Conservation (phyloP, 345 rosid species). For the Dipteronia dyeriana region DNA sequence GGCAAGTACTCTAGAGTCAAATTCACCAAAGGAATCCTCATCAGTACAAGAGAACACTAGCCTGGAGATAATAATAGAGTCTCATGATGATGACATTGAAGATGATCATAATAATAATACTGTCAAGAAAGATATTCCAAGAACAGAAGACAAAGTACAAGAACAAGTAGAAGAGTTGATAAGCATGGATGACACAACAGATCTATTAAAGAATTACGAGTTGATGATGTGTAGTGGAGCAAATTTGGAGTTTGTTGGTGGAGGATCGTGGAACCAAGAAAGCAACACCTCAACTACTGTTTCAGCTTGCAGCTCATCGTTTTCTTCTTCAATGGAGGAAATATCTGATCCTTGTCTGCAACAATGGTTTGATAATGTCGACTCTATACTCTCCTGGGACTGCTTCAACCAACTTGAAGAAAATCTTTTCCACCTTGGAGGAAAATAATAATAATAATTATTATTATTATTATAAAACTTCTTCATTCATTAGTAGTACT, state of each 20-base stretch:
- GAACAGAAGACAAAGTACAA: slow-evolving; percentile 2
- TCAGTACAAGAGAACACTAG: slow-evolving; percentile 25
- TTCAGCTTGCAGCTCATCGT: slow-evolving; percentile 36
- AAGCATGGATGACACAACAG: slow-evolving; percentile 33
- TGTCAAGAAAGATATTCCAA: slow-evolving; percentile 11
- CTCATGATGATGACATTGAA: slow-evolving; percentile 9
- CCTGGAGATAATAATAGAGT: slow-evolving; percentile 17
- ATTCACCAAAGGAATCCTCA: slow-evolving; percentile 17
- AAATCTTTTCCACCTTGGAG: slow-evolving; percentile 37
- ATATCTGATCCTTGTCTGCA: slow-evolving; percentile 28
- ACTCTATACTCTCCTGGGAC: slow-evolving; percentile 70
- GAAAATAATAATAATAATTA: too few relatives aligned
- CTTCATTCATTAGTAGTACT: too few relatives aligned
- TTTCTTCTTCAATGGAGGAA: slow-evolving; percentile 29
- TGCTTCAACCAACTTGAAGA: slow-evolving; percentile 45
- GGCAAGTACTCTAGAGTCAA: slow-evolving; percentile 5
- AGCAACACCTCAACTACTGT: slow-evolving; percentile 33
- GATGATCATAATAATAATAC: slow-evolving; percentile 9
- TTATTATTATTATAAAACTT: too few relatives aligned
- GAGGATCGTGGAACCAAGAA: slow-evolving; percentile 29
- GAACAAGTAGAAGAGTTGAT: slow-evolving; percentile 9
- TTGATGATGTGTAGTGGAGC: slow-evolving; percentile 26
- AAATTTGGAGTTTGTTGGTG: slow-evolving; percentile 38
- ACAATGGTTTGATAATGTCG: slow-evolving; percentile 59
- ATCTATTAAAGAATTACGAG: slow-evolving; percentile 37